Evolutionary conservation across 2,329 filamentous ascomycete species (phyloP).

Genomic region (Geosmithia flava): DNA sequence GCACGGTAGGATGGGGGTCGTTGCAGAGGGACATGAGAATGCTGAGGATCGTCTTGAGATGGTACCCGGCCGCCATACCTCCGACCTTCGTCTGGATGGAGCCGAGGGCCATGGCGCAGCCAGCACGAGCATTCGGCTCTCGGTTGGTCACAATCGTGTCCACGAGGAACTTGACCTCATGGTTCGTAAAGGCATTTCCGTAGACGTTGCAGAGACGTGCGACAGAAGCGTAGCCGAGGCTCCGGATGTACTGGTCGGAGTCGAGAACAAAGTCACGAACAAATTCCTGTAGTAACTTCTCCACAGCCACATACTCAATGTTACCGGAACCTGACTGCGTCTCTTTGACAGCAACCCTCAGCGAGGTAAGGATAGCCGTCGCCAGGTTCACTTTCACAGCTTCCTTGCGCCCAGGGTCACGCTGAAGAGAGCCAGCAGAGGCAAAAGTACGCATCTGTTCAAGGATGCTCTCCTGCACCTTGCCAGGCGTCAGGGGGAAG

Average conservation of each 20-base stretch:
- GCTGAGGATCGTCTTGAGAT: constrained; percentile 93
- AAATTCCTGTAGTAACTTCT: constrained; percentile 73
- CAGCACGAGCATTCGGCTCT: constrained; percentile 84
- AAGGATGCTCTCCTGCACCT: constrained; percentile 89
- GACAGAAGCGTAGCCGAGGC: constrained; percentile 72
- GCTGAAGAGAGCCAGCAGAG: constrained; percentile 65
- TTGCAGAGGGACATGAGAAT: constrained; percentile 97
- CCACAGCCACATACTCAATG: constrained; percentile 61
- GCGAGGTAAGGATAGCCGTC: constrained; percentile 63
- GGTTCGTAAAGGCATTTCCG: constrained; percentile 79
- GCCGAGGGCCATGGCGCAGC: constrained; percentile 86
- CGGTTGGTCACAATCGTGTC: constrained; percentile 91
- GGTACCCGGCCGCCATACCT: constrained; percentile 92
- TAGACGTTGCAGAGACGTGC: constrained; percentile 75
- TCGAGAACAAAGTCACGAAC: constrained; percentile 63
- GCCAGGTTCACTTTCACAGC: constrained; percentile 88
- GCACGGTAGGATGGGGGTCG: constrained; percentile 87
- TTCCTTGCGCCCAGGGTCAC: constrained; percentile 78
- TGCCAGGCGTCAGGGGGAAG: constrained; percentile 76
- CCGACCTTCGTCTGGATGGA: constrained; percentile 92
- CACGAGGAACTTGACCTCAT: constrained; percentile 81
- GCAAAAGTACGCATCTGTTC: constrained; percentile 88
- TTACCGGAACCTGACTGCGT: constrained; percentile 61
- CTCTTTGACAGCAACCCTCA: constrained; percentile 78
- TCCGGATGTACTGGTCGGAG: constrained; percentile 74